Conservation (phyloP, 2,329 filamentous ascomycete genomes). For the Ophiosphaerella korrae region DNA sequence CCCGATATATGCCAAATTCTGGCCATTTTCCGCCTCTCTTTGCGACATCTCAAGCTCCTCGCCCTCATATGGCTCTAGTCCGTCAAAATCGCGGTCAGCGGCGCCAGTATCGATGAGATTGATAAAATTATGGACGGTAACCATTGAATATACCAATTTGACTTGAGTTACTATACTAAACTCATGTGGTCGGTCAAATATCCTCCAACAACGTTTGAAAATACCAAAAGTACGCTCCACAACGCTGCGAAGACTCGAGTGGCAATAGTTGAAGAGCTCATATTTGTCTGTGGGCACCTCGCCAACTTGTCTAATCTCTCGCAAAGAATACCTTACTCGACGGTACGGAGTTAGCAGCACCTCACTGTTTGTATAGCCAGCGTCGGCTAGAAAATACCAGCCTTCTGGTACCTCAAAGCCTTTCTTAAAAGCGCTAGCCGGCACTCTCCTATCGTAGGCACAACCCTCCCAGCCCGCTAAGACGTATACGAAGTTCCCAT, state of each 20-base stretch:
- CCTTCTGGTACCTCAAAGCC: background rate
- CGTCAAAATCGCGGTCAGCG: no score
- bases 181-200: background rate
- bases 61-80: no score
- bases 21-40: no score
- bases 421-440: background rate
- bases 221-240: background rate
- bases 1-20: no score
- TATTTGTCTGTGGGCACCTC: background rate
- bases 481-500: background rate
- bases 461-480: background rate
- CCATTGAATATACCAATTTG: background rate
- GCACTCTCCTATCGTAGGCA: background rate
- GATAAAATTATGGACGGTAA: background rate
- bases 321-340: background rate
- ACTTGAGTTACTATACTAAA: background rate
- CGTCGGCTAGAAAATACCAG: background rate
- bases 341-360: background rate
- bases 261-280: background rate
- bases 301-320: background rate
- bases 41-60: no score
- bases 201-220: background rate
- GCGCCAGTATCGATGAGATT: background rate
- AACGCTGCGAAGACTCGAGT: background rate
- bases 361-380: background rate